Percentiles rank a stretch among this genome's conserved stretches.
These are phyloP conservation scores for Mortierella polycephala DNA, from an alignment of 371 early-diverging fungal species.

Conservation along the genomic window DNA sequence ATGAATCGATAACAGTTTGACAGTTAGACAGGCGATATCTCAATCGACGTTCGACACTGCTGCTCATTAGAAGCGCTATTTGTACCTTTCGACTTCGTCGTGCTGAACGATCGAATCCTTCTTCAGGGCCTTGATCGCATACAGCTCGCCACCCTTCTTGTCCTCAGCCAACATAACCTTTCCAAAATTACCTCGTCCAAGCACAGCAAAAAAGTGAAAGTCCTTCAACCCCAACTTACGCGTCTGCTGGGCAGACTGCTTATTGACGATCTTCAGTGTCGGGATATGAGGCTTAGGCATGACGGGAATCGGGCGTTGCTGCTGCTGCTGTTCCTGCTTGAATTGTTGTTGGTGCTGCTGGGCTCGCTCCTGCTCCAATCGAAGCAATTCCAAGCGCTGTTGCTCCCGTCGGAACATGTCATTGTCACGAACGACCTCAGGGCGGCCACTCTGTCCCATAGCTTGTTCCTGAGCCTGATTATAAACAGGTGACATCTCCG, in stretches of 20 bases:
- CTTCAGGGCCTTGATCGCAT: constrained; percentile 95
- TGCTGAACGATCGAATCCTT: constrained; percentile 89
- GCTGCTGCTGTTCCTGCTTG: constrained; percentile 13
- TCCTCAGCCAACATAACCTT: constrained; percentile 93
- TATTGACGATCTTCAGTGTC: constrained; percentile 48
- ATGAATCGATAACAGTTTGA: background rate
- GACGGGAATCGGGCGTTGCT: constrained; percentile 26
- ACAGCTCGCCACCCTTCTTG: constrained; percentile 68
- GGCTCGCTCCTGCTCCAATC: constrained; percentile 41
- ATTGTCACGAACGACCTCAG: background rate
- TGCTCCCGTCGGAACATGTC: constrained; percentile 46
- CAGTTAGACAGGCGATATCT: too few relatives aligned
- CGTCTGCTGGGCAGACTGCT: constrained; percentile 27
- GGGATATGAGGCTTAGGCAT: constrained; percentile 43
- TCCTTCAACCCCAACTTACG: constrained; percentile 66
- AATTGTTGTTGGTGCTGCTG: constrained; percentile 29
- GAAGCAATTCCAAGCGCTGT: constrained; percentile 34
- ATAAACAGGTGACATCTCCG: constrained; percentile 17
- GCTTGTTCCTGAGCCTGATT: constrained; percentile 18
- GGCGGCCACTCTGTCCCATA: background rate
- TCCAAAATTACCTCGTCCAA: constrained; percentile 97
- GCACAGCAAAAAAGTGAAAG: constrained; percentile 88
- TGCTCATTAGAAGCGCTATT: too few relatives aligned
- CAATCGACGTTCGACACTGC: too few relatives aligned
- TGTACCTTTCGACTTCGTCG: constrained; percentile 84